Evolutionary conservation across 495 filamentous ascomycete genomes (phyloP), one percentile per base, ranked within the genome.

Genomic region (Darksidea phi): DNA sequence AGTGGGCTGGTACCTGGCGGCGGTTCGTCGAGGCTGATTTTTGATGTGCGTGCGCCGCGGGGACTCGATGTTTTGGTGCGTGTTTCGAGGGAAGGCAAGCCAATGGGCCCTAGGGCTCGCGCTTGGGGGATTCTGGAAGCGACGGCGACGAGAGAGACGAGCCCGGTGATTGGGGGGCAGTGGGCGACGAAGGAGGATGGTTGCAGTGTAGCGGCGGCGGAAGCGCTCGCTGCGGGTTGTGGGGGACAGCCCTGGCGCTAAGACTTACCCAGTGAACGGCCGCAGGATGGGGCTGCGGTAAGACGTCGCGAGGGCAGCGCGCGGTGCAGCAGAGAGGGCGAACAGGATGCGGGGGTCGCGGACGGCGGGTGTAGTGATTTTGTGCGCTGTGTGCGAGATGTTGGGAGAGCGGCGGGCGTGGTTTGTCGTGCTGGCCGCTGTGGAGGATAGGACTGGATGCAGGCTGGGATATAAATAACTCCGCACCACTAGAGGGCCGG

Each of bases 201-300:
- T 54, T 58, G 57, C 57, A 24, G 61, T 28, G 61, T 25, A 46
- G 58, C 58, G 66, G 60, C 51, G 59, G 62, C 53, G 52, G 62
- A 65, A 69, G 66, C 62, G 66, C 66, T 69, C 61, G 48, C 32
- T 38, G 47, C 46, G 59, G 59, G 46, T 57, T 21, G 50, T 32
- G 41, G 55, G 48, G 25, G 26, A 45, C 45, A 48, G 65, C 12
- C 42, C 54, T 64, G 62, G 66, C 66, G 66, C 66, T 66, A 59
- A 66, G 48, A 63, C 62, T 69, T 69, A 56, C 62, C 66, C 66
- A 66, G 62, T 59, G 54, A 60, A 58, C 54, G 21, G 47, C 12
- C 42, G 36, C 26, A 60, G 38, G 49, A 25, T 34, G 49, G 37
- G 36, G 63, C 54, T 26, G 58, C 17, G 1, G 41, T 23, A 21